phyloP scores from a whole-genome alignment of 2,329 filamentous ascomycete species.

The Fusarium graminum region DNA sequence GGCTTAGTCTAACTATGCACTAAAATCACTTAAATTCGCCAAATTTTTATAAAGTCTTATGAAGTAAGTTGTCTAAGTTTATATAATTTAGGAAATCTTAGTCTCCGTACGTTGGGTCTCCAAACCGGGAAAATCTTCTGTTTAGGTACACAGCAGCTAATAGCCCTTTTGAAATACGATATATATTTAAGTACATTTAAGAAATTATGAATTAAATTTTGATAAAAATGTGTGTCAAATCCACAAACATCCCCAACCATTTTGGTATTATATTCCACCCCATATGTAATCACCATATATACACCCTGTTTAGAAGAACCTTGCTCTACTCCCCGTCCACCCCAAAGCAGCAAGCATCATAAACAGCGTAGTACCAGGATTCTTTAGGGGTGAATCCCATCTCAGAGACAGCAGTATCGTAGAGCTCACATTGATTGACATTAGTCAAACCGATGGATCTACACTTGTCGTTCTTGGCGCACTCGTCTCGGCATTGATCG shows the following conservation, averaged over 20 bases:
- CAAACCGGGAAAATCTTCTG: too few species aligned
- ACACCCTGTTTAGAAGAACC: neutral
- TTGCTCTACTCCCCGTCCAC: conserved; percentile 2
- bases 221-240: neutral
- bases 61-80: too few species aligned
- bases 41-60: too few species aligned
- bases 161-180: neutral
- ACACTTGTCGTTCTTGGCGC: conserved; percentile 14
- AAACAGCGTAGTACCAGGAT: conserved; percentile 22
- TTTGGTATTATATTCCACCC: neutral
- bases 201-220: conserved; percentile 28
- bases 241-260: neutral
- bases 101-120: too few species aligned
- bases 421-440: conserved; percentile 34
- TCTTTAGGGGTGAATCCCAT: conserved; percentile 12
- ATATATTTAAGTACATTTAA: conserved; percentile 14
- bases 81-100: too few species aligned
- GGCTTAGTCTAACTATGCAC: neutral
- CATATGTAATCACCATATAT: conserved; percentile 14
- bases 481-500: conserved; percentile 21
- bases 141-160: neutral
- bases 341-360: conserved; percentile 34
- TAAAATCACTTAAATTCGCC: neutral
- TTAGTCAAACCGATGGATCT: conserved; percentile 28
- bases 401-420: conserved; percentile 10